Base-by-base conservation (phyloP, 495 filamentous ascomycete genomes). In the Hyaloscypha bicolor region DNA sequence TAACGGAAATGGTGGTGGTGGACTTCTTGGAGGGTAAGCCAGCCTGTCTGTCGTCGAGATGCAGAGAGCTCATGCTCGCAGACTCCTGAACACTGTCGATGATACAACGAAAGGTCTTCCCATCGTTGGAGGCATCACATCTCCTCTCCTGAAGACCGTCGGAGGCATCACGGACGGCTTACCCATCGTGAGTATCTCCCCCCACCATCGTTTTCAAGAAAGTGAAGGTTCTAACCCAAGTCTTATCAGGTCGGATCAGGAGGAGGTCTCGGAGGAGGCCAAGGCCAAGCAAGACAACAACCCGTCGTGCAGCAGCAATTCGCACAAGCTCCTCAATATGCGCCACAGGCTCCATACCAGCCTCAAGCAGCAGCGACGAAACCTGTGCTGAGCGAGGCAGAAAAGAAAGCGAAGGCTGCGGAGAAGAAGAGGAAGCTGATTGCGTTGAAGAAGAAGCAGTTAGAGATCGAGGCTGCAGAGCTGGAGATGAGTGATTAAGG, bases 81-180 rank as follows among this genome's bases (percentile, higher is more conserved):
- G 65, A 53, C 63, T 70, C 30, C 30, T 70, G 39, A 62, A 58
- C 31, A 70, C 68, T 9, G 68, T 70, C 11, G 68, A 70, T 32
- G 58, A 70, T n/a, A 70, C 68, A 22, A 70, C 68, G 1, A 70
- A 70, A 60, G 68, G 39, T 12, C 63, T 70, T 31, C 68, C 68
- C 9, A 66, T 70, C 51, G 63, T 70, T 37, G 68, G 68, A 30
- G 52, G 60, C 12, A 42, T 70, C 37, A 70, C 68, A 14, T 70
- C 68, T 6, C 68, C 68, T 29, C 63, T 70, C 12, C 55, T 70
- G 9, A 56, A 66, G 25, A 70, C 68, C 2, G 68, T 70, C 37
- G 68, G 68, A 29, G 63, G 63, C 51, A 59, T 70, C 1, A 66
- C 64, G 6, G 55, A 70, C 32, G 33, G 42, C 19, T 59, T 70